phyloP scores from a whole-genome alignment of 1,139 yeast genomes.

The Pichia sp. region DNA sequence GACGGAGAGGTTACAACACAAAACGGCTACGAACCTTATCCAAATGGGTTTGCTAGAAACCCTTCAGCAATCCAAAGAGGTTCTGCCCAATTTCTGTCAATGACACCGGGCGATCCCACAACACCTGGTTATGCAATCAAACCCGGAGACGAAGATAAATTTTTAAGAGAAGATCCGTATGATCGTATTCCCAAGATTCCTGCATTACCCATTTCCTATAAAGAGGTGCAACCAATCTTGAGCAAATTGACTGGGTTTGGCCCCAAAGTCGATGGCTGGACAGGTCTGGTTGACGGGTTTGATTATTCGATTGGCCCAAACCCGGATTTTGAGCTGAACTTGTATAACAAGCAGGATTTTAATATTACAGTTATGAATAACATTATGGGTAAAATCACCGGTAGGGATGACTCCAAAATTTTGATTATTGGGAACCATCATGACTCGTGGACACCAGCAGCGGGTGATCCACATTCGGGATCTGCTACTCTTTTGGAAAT shows the following conservation, averaged over 20 bases:
- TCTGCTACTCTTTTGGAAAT: constrained; percentile 52
- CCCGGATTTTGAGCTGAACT: constrained; percentile 35
- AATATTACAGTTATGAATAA: constrained; percentile 50
- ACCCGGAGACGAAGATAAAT: constrained; percentile 46
- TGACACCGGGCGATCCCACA: constrained; percentile 82
- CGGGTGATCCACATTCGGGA: constrained; percentile 66
- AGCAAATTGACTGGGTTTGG: constrained; percentile 50
- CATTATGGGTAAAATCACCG: constrained; percentile 49
- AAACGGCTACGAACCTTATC: constrained; percentile 51
- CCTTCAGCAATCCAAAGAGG: constrained; percentile 76
- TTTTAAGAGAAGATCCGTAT: constrained; percentile 36
- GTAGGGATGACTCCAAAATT: constrained; percentile 39
- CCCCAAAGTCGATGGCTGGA: constrained; percentile 31
- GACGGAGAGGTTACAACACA: constrained; percentile 41
- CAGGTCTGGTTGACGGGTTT: constrained; percentile 29
- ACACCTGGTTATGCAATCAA: constrained; percentile 78
- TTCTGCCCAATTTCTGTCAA: constrained; percentile 69
- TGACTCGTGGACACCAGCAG: constrained; percentile 69
- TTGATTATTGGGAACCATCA: constrained; percentile 62
- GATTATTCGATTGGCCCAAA: constrained; percentile 60
- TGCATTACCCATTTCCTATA: constrained; percentile 50
- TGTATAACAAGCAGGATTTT: constrained; percentile 50
- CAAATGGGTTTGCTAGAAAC: constrained; percentile 61
- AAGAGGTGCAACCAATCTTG: constrained; percentile 50
- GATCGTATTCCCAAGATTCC: constrained; percentile 52